Conservation (phyloP, 768 basidiomycete species). For the Pulveroboletus sp. region DNA sequence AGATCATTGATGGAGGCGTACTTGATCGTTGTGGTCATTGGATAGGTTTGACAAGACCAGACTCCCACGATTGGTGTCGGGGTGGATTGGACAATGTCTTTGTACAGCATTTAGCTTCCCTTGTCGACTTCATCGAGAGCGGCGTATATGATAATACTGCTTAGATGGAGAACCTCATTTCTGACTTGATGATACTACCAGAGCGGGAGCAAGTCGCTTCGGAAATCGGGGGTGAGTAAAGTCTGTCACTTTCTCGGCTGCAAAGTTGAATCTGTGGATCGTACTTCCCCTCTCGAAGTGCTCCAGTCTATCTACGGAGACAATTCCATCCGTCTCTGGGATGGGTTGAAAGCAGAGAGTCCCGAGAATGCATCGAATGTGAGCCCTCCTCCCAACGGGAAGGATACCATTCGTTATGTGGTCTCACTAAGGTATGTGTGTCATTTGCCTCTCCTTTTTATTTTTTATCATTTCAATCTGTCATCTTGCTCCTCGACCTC, state of each 20-base stretch:
- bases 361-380: slow-evolving; percentile 5
- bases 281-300: slow-evolving; percentile 34
- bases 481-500: background rate
- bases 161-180: slow-evolving; percentile 25
- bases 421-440: slow-evolving; percentile 56
- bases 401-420: slow-evolving; percentile 57
- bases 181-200: slow-evolving; percentile 30
- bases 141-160: slow-evolving; percentile 5
- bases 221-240: slow-evolving; percentile 44
- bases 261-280: background rate
- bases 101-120: background rate
- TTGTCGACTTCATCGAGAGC: slow-evolving; percentile 15
- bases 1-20: too few species aligned
- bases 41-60: too few species aligned
- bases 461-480: background rate
- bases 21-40: too few species aligned
- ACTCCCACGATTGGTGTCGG: too few species aligned
- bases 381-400: slow-evolving; percentile 16
- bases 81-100: slow-evolving; percentile 10
- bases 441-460: background rate
- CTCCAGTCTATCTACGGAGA: slow-evolving; percentile 84
- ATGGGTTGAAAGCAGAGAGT: slow-evolving; percentile 27
- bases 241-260: background rate
- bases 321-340: slow-evolving; percentile 58
- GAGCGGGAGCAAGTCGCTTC: slow-evolving; percentile 43